Percentiles rank a stretch among this genome's conserved stretches.
These are phyloP conservation scores for Lyophyllum decastes DNA, from an alignment of 768 basidiomycete species.

Conservation along the genomic window DNA sequence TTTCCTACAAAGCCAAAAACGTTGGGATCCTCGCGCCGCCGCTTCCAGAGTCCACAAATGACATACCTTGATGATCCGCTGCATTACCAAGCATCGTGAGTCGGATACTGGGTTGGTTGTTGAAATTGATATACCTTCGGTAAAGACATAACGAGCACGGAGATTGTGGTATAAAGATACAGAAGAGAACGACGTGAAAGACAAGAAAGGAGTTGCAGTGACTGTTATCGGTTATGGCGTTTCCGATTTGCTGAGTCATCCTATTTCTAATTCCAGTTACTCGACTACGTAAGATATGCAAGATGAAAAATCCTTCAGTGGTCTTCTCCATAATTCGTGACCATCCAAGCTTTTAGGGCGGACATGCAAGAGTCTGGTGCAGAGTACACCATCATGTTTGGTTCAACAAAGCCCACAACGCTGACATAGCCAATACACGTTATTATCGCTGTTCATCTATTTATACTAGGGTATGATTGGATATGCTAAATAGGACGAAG, in stretches of 20 bases:
- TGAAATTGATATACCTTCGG: constrained; percentile 45
- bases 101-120: not conserved
- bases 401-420: no score
- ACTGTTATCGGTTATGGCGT: constrained; percentile 9
- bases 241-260: constrained; percentile 17
- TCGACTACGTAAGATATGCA: no score
- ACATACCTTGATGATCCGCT: constrained; percentile 55
- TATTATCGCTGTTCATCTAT: not conserved
- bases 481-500: not conserved
- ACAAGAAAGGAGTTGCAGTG: constrained; percentile 1
- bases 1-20: constrained; percentile 64
- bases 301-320: no score
- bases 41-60: constrained; percentile 8
- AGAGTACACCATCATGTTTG: no score
- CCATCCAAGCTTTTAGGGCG: no score
- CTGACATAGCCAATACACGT: not conserved
- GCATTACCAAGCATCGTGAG: constrained; percentile 9
- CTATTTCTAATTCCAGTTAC: not conserved
- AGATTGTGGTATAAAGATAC: constrained; percentile 9
- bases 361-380: no score
- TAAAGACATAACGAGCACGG: constrained; percentile 40
- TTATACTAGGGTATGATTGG: not conserved
- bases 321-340: not conserved
- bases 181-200: constrained; percentile 3
- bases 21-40: constrained; percentile 3